Conservation (phyloP, 306 rosid genomes). For the barrel medic (Medicago truncatula) region MtrunA17r5.0-ANR NC_053049.1:38645001-38645500, state of each 20-base stretch:
- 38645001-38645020: slow-evolving; percentile 80
- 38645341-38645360: slow-evolving; percentile 16
- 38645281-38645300: slow-evolving; percentile 16
- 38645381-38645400: slow-evolving; percentile 20
- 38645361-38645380: slow-evolving; percentile 29
- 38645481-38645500: slow-evolving; percentile 74
- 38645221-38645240: slow-evolving; percentile 69
- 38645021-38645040: slow-evolving; percentile 75
- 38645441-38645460: slow-evolving; percentile 59
- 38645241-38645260: slow-evolving; percentile 68
- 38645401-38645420: slow-evolving; percentile 73
- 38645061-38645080: slow-evolving; percentile 93
- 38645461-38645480: slow-evolving; percentile 53
- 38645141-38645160: slow-evolving; percentile 81
- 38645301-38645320: slow-evolving; percentile 29
- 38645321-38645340: slow-evolving; percentile 29
- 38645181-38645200: slow-evolving; percentile 72
- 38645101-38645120: slow-evolving; percentile 42
- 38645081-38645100: slow-evolving; percentile 52
- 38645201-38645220: slow-evolving; percentile 72
- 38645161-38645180: slow-evolving; percentile 65
- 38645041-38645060: slow-evolving; percentile 95
- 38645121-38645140: slow-evolving; percentile 30
- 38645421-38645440: slow-evolving; percentile 66
- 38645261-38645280: slow-evolving; percentile 41